Base-by-base conservation (phyloP, 257 asterid genomes). In the Hygrophila difformis region DNA sequence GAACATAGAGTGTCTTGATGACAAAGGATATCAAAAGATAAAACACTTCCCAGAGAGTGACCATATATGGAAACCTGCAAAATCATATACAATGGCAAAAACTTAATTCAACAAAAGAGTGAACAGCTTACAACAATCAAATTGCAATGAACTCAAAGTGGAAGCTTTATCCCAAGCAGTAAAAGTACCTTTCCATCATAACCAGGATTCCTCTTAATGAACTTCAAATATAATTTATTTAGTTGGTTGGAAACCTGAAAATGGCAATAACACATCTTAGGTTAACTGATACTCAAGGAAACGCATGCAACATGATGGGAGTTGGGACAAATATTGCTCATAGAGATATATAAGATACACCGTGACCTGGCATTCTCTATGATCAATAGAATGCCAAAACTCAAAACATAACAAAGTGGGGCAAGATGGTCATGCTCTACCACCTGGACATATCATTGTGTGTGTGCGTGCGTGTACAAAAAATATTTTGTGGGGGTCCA, bases 11-110 rank as follows among this genome's bases (percentile, higher is more conserved):
- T 70, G 53, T 68, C 81, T 85, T 89, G 98, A 69, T 89, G 98
- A 67, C 98, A 89, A 50, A 89, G 88, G 68, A 89, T 89, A 66
- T 89, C 96, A 44, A 82, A 89, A 13, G 96, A 79, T 56, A 89
- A 75, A 55, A 89, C 96, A 63, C 98, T 89, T 71, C 98, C 98
- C 60, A 89, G 67, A 49, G 98, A 89, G 77, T 89, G 98, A 21
- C 88, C 98, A 51, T 85, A 89, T 49, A 89, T 34, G 23, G 98
- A 89, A 67, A 89, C 84, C 98, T 89, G 61, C 8, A 5, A 33
- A 5, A 33, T 33, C 8, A 26, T 5, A 8, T 8, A 8, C 31
- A 26, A 26, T 1, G 31, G 4, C 8, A 26, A 26, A 8, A 5
- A 26, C 31, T 8, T 26, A 26, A 8, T 26, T 26, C 31, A 14